phyloP scores from a whole-genome alignment of 805 yeast species.

The Nematodospora valgi region DNA sequence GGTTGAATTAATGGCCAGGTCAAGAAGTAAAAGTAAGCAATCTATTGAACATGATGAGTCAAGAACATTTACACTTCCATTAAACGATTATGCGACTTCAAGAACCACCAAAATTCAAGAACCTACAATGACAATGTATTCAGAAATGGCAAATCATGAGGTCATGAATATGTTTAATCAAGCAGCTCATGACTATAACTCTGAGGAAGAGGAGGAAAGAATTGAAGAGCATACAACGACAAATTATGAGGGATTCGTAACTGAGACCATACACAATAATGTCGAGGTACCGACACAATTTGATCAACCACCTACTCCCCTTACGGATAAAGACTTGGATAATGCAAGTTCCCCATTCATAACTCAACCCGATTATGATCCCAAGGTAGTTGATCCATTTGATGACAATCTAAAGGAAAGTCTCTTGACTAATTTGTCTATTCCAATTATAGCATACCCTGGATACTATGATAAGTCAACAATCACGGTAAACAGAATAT shows the following conservation, averaged over 20 bases:
- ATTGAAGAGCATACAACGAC: slow-evolving; percentile 25
- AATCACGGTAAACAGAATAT: slow-evolving; percentile 22
- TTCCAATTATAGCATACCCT: slow-evolving; percentile 29
- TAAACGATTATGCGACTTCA: slow-evolving; percentile 23
- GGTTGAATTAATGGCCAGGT: slow-evolving; percentile 60
- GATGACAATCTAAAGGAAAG: slow-evolving; percentile 36
- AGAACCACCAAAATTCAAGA: slow-evolving; percentile 42
- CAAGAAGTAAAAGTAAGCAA: slow-evolving; percentile 12
- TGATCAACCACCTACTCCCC: slow-evolving; percentile 18
- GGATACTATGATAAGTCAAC: slow-evolving; percentile 34
- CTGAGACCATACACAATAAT: slow-evolving; percentile 41
- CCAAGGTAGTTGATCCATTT: slow-evolving; percentile 36
- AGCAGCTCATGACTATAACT: slow-evolving; percentile 31
- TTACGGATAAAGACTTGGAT: slow-evolving; percentile 26
- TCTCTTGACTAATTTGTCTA: slow-evolving; percentile 35
- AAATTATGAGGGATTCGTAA: slow-evolving; percentile 44
- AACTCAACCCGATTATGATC: slow-evolving; percentile 24
- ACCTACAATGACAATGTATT: slow-evolving; percentile 76
- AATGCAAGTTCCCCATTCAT: slow-evolving; percentile 48
- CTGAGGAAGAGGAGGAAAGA: slow-evolving; percentile 25
- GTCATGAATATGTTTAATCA: slow-evolving; percentile 73
- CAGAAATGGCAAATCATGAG: slow-evolving; percentile 73
- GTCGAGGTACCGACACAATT: neutral
- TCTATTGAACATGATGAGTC: slow-evolving; percentile 13
- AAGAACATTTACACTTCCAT: slow-evolving; percentile 42